Conservation (phyloP, 768 basidiomycete genomes). For the Trametes gibbosa region DNA sequence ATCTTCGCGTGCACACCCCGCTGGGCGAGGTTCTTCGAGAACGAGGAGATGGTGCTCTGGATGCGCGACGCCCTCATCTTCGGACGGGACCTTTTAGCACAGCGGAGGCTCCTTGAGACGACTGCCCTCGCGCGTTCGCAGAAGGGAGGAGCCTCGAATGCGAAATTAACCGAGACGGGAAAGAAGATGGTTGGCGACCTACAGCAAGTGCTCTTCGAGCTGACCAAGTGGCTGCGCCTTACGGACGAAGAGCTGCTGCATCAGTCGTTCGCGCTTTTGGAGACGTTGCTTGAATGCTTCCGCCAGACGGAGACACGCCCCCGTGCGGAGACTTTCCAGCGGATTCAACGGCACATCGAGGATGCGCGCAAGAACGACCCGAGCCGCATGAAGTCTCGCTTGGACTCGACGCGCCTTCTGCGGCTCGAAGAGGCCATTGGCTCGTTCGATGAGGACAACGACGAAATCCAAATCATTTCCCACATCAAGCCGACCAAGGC, state of each 20-base stretch:
- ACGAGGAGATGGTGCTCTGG: conserved; percentile 88
- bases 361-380: conserved; percentile 52
- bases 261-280: conserved; percentile 82
- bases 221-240: conserved; percentile 85
- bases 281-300: conserved; percentile 77
- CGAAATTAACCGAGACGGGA: conserved; percentile 57
- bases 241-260: conserved; percentile 91
- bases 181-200: conserved; percentile 76
- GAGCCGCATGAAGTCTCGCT: conserved; percentile 47
- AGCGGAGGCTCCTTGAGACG: conserved; percentile 76
- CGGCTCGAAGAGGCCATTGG: conserved; percentile 66
- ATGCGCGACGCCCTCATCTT: conserved; percentile 98
- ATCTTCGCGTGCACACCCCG: conserved; percentile 82
- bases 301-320: conserved; percentile 58
- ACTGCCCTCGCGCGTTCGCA: conserved; percentile 45
- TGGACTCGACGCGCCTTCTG: conserved; percentile 56
- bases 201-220: conserved; percentile 73
- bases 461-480: conserved; percentile 56
- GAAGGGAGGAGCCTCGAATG: conserved; percentile 24
- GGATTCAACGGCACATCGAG: conserved; percentile 64
- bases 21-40: conserved; percentile 82
- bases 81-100: conserved; percentile 79
- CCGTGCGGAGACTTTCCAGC: conserved; percentile 51
- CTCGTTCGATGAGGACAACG: conserved; percentile 59
- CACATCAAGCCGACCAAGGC: conserved; percentile 26